phyloP scores from a whole-genome alignment of 2,329 filamentous ascomycete genomes.

The Onygena corvina region DNA sequence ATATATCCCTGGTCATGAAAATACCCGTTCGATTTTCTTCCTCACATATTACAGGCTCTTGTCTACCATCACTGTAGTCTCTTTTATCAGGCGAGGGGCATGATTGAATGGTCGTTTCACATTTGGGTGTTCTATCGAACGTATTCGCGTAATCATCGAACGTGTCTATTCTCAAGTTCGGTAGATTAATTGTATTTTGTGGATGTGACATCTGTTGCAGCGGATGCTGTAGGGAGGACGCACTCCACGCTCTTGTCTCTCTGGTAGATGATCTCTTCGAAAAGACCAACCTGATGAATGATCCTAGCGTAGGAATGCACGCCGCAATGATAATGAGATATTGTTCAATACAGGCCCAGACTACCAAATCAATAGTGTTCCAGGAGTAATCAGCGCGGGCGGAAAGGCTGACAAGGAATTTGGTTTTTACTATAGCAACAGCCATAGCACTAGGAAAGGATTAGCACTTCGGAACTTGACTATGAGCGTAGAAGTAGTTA shows the following conservation, averaged over 20 bases:
- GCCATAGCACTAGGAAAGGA: slow-evolving; percentile 7
- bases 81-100: no score
- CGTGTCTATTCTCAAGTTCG: not conserved
- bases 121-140: no score
- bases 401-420: slow-evolving; percentile 7
- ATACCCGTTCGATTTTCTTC: no score
- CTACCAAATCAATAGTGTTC: slow-evolving; percentile 6
- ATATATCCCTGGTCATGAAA: no score
- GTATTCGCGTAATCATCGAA: no score
- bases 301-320: slow-evolving; percentile 12
- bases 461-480: not conserved
- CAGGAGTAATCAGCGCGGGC: slow-evolving; percentile 11
- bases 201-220: not conserved
- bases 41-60: no score
- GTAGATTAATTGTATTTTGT: not conserved
- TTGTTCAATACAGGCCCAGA: slow-evolving; percentile 12
- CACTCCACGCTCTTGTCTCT: not conserved
- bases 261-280: not conserved
- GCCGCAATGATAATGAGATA: slow-evolving; percentile 15
- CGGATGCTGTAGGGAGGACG: not conserved
- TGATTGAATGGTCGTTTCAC: no score
- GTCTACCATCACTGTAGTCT: no score
- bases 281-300: slow-evolving; percentile 5
- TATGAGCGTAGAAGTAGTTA: not conserved
- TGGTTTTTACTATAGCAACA: slow-evolving; percentile 12